Evolutionary conservation across 257 asterid species (phyloP).

Genomic region (Lycium barbarum): DNA sequence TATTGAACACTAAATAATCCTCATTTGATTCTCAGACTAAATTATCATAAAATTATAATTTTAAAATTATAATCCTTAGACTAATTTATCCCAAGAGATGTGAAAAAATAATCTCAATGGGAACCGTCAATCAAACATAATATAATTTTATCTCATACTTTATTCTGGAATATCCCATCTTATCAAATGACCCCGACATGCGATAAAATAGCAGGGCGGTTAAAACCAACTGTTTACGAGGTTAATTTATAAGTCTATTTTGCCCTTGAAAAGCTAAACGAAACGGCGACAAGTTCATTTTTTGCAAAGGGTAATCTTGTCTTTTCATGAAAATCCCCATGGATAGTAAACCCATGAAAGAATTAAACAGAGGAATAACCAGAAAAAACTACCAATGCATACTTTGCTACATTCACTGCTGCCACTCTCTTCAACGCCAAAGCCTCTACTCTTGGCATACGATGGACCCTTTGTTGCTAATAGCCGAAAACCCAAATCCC

Average conservation of each 20-base stretch:
- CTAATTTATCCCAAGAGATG: too few species aligned
- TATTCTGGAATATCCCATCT: too few species aligned
- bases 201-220: too few species aligned
- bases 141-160: too few species aligned
- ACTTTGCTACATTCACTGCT: slow-evolving; percentile 25
- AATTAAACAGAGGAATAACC: neutral
- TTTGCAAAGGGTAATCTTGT: neutral
- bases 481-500: slow-evolving; percentile 28
- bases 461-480: slow-evolving; percentile 9
- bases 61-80: too few species aligned
- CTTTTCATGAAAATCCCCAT: neutral
- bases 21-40: too few species aligned
- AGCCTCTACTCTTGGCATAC: slow-evolving; percentile 32
- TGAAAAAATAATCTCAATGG: too few species aligned
- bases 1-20: too few species aligned
- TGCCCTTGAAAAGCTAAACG: neutral
- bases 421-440: slow-evolving; percentile 38
- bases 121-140: too few species aligned
- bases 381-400: slow-evolving; percentile 40
- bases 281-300: neutral
- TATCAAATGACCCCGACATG: too few species aligned
- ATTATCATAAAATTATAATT: too few species aligned
- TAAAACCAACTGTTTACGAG: neutral
- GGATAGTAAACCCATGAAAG: slow-evolving; percentile 24
- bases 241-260: neutral